Evolutionary conservation across 495 filamentous ascomycete genomes (phyloP), one percentile per base, ranked within the genome.

Genomic region (Bathelium albidoporum): DNA sequence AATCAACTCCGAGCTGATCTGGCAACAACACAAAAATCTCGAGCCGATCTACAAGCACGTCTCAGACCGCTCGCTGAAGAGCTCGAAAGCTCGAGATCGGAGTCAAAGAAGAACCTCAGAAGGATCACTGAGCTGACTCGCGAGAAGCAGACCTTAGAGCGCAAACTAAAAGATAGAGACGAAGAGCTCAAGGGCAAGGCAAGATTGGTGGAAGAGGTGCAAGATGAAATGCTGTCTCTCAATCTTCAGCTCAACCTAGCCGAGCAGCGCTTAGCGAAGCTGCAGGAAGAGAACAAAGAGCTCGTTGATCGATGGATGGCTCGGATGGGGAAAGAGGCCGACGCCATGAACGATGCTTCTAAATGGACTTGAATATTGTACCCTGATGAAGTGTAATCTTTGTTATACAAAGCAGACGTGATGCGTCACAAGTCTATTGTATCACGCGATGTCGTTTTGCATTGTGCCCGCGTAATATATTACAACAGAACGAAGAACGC

Each of bases 231-330:
- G 66, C 82, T 92, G 43, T 85, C 89, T 1, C 74, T 95, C 55
- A 90, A 89, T 64, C 82, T 97, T 65, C 88, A 97, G 74, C 80
- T 96, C 2, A 91, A 96, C 69, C 85, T 96, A 80, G 83, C 87
- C 10, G 89, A 93, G 70, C 81, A 91, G 71, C 82, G 80, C 68
- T 79, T 78, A 4, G 80, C 81, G 65, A 85, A 84, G 69, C 76
- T 95, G 62, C 77, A 84, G 71, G 79, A 78, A n/a, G 93, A 97
- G 70, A 96, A 97, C 69, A 82, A 89, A 69, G 88, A 96, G 55
- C 78, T 97, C 39, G 84, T 96, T 60, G 86, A 91, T 69, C 82
- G 93, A 53, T 97, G 89, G 89, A 94, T 97, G 90, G 83, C 81
- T 65, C 80, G 88, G 64, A 90, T 92, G 80, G 86, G 85, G 5